A percentile compares a stretch with the other conserved stretches of the same genome.
Evolutionary conservation across 208 protist species (phyloP).

Genomic region (Crithidia sp.): DNA sequence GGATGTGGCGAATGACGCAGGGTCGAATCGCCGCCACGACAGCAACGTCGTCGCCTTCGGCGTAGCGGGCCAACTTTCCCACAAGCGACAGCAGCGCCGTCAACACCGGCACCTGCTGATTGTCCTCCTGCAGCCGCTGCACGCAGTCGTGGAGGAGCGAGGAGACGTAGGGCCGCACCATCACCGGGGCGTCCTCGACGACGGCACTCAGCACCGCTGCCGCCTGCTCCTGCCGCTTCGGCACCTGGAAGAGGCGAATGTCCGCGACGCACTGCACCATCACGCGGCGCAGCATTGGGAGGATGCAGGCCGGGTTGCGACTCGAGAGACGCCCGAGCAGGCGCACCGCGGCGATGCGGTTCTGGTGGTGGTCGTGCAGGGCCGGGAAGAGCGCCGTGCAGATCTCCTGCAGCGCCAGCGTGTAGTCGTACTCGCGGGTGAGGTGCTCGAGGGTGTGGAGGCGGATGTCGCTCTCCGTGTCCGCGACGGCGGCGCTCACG

Average conservation of each 20-base stretch:
- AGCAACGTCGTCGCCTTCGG: slow-evolving; percentile 76
- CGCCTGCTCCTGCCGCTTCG: slow-evolving; percentile 85
- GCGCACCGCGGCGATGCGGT: slow-evolving; percentile 75
- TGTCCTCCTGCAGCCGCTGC: slow-evolving; percentile 54
- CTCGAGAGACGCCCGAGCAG: slow-evolving; percentile 85
- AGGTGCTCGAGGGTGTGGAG: slow-evolving; percentile 84
- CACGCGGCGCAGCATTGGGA: slow-evolving; percentile 81
- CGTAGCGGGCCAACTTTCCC: slow-evolving; percentile 84
- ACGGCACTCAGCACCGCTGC: slow-evolving; percentile 77
- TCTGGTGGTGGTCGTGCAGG: slow-evolving; percentile 88
- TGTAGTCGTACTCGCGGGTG: slow-evolving; percentile 73
- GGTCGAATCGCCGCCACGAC: slow-evolving; percentile 67
- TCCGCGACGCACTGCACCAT: slow-evolving; percentile 88
- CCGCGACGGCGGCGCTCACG: slow-evolving; percentile 85
- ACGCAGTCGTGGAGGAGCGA: slow-evolving; percentile 79
- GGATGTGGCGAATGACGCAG: slow-evolving; percentile 78
- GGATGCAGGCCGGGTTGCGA: slow-evolving; percentile 79
- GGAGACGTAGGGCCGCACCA: slow-evolving; percentile 84
- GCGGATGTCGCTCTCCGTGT: slow-evolving; percentile 89
- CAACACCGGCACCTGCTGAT: slow-evolving; percentile 56
- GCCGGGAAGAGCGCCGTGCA: slow-evolving; percentile 75
- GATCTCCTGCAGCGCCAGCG: slow-evolving; percentile 80
- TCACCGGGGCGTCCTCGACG: slow-evolving; percentile 79
- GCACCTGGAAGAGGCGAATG: slow-evolving; percentile 77
- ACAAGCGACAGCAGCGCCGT: slow-evolving; percentile 83